Evolutionary conservation across 495 filamentous ascomycete genomes (phyloP).

Genomic region (Aspergillus sclerotiicarbonarius): DNA sequence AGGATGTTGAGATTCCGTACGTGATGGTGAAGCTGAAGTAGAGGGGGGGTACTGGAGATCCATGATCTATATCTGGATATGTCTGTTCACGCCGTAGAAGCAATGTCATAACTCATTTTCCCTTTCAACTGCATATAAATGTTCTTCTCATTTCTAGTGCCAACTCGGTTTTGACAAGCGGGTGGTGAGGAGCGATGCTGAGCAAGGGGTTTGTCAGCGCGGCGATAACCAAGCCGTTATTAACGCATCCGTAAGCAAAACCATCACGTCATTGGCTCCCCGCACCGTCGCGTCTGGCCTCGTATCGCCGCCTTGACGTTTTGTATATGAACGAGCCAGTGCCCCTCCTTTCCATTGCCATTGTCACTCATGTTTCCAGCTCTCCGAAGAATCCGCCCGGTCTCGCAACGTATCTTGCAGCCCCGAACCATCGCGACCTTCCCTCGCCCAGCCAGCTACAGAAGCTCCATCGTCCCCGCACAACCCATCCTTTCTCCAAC

Average conservation of each 20-base stretch:
- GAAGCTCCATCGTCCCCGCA: slow-evolving; percentile 26
- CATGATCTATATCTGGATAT: neutral
- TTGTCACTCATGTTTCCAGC: slow-evolving; percentile 30
- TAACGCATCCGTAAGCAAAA: slow-evolving; percentile 12
- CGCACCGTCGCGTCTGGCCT: neutral
- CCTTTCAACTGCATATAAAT: neutral
- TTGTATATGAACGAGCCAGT: slow-evolving; percentile 4
- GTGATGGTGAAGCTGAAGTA: slow-evolving; percentile 78
- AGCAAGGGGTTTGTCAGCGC: neutral
- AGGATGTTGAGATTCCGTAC: slow-evolving; percentile 97
- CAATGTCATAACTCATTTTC: neutral
- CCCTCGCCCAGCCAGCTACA: slow-evolving; percentile 14
- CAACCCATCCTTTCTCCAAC: slow-evolving; percentile 9
- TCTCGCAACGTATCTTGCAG: slow-evolving; percentile 22
- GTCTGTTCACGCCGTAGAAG: neutral
- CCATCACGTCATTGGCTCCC: slow-evolving; percentile 23
- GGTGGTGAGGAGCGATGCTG: neutral
- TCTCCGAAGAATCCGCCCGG: slow-evolving; percentile 23
- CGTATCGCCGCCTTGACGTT: slow-evolving; percentile 2
- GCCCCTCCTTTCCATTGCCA: slow-evolving; percentile 1
- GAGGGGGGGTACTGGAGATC: slow-evolving; percentile 13
- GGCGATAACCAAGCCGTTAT: neutral
- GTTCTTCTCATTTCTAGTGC: neutral
- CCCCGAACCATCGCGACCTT: slow-evolving; percentile 17
- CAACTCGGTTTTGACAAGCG: neutral